phyloP scores from a whole-genome alignment of 2,329 filamentous ascomycete species.

The Truncatella angustata region DNA sequence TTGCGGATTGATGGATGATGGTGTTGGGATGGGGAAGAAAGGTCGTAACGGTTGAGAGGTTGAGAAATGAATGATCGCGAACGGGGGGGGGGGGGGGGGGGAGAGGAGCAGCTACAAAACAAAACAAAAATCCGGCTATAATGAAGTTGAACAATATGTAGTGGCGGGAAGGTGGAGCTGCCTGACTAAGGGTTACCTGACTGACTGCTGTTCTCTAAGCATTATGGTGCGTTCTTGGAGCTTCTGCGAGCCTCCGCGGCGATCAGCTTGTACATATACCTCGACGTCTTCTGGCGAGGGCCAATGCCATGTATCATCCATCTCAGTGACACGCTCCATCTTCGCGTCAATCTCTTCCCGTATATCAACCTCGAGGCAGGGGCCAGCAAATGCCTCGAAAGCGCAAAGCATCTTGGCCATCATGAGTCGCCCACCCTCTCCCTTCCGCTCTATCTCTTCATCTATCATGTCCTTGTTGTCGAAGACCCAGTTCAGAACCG shows the following conservation, averaged over 20 bases:
- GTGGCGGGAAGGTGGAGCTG: too few species aligned
- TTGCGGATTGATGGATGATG: too few species aligned
- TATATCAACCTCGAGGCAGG: constrained; percentile 32
- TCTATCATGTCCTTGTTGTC: constrained; percentile 37
- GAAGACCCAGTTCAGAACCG: constrained; percentile 58
- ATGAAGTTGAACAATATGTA: too few species aligned
- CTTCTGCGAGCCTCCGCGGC: constrained; percentile 15
- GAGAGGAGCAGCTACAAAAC: too few species aligned
- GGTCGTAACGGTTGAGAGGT: too few species aligned
- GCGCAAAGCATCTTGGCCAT: constrained; percentile 38
- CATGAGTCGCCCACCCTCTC: constrained; percentile 24
- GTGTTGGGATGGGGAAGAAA: too few species aligned
- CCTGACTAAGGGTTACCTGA: too few species aligned
- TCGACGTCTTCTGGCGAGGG: constrained; percentile 27
- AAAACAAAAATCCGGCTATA: too few species aligned
- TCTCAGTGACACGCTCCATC: constrained; percentile 16
- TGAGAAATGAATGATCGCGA: too few species aligned
- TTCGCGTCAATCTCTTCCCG: constrained; percentile 15
- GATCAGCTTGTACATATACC: constrained; percentile 20
- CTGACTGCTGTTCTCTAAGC: too few species aligned
- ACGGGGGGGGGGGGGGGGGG: too few species aligned
- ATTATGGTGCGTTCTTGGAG: constrained; percentile 20
- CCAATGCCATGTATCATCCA: constrained; percentile 24
- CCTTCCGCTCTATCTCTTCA: constrained; percentile 29
- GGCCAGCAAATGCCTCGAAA: constrained; percentile 48